Conservation (phyloP, 495 filamentous ascomycete genomes). For the Beverwykella pulmonaria region DNA sequence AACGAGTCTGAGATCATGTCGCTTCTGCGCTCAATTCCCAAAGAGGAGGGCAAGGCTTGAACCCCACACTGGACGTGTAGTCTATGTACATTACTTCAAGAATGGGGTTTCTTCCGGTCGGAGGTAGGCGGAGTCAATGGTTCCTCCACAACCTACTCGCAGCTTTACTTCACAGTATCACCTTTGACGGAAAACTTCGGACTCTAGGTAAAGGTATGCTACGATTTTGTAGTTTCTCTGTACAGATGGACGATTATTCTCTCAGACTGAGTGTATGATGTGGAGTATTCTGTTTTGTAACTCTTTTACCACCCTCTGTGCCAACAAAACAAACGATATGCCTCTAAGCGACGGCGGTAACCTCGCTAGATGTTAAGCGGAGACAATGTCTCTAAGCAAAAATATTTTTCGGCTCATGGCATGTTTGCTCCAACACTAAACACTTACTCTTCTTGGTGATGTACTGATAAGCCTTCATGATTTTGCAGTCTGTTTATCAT, state of each 20-base stretch:
- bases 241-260: background rate
- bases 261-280: background rate
- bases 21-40: conserved; percentile 66
- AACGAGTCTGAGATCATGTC: conserved; percentile 82
- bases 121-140: background rate
- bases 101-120: background rate
- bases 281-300: background rate
- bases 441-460: background rate
- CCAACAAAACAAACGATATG: background rate
- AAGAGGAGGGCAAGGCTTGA: conserved; percentile 45
- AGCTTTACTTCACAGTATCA: background rate
- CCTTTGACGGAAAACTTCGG: background rate
- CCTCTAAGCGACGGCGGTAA: background rate
- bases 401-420: background rate
- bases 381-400: background rate
- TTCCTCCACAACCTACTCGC: background rate
- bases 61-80: conserved; percentile 3
- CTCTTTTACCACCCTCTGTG: background rate
- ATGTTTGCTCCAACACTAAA: background rate
- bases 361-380: background rate
- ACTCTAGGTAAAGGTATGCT: background rate
- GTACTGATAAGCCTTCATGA: background rate
- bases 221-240: background rate
- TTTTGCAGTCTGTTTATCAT: too few relatives aligned
- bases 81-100: background rate